phyloP scores from a whole-genome alignment of 352 stramenopile genomes.

The Phytophthora aleatoria region DNA sequence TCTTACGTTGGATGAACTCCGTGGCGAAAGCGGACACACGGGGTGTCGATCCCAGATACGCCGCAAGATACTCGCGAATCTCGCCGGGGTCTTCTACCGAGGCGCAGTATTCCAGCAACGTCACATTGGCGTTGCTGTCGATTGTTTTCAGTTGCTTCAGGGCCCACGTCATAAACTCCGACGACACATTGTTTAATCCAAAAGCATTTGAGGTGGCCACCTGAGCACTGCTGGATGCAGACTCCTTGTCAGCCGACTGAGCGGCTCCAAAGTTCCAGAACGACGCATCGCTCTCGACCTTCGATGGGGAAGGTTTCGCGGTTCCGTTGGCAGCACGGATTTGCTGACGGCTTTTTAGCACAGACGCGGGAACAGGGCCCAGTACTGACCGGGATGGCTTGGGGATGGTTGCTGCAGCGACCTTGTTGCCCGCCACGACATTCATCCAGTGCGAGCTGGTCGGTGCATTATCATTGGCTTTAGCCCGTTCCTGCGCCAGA shows the following conservation, averaged over 20 bases:
- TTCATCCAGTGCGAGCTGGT: constrained; percentile 85
- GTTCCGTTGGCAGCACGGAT: constrained; percentile 48
- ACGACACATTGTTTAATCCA: constrained; percentile 50
- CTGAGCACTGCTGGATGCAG: constrained; percentile 12
- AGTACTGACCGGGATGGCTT: constrained; percentile 61
- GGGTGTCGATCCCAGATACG: constrained; percentile 95
- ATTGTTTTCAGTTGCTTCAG: constrained; percentile 83
- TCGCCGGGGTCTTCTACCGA: constrained; percentile 94
- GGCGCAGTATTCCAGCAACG: constrained; percentile 94
- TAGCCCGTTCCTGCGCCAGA: constrained; percentile 67
- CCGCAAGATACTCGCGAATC: constrained; percentile 96
- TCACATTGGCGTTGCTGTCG: constrained; percentile 76
- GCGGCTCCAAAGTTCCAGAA: constrained; percentile 88
- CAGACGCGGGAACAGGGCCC: constrained; percentile 74
- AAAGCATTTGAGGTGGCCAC: constrained; percentile 49
- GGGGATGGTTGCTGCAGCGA: constrained; percentile 46
- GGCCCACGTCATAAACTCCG: constrained; percentile 83
- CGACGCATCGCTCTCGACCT: constrained; percentile 66
- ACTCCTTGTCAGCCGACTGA: constrained; percentile 30
- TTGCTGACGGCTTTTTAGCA: constrained; percentile 81
- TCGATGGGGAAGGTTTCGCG: constrained; percentile 39
- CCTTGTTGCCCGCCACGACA: constrained; percentile 73
- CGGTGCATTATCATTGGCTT: constrained; percentile 42
- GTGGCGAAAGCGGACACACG: constrained; percentile 97
- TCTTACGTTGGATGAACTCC: constrained; percentile 96